Conservation (phyloP, 345 rosid species). For the Cardamine occulta region DNA sequence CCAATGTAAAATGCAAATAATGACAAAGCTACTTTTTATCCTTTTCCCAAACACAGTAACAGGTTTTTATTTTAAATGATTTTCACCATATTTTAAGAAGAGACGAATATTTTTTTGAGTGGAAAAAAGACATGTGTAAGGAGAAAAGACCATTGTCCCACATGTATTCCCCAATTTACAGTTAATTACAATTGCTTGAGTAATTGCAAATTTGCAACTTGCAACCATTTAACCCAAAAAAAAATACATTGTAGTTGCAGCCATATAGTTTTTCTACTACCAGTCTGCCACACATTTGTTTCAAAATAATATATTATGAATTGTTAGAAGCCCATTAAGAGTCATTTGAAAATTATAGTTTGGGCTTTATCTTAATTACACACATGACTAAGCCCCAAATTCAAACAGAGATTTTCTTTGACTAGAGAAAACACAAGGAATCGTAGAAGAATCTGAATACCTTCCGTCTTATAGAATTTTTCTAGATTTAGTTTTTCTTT, state of each 20-base stretch:
- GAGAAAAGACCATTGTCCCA: background rate
- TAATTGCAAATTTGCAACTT: background rate
- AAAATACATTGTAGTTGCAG: background rate
- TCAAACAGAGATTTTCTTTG: background rate
- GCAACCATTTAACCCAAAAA: background rate
- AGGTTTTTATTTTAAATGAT: background rate
- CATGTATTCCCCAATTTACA: constrained; percentile 7
- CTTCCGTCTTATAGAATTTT: too few relatives aligned
- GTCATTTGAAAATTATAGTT: background rate
- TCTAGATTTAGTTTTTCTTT: too few relatives aligned
- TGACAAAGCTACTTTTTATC: background rate
- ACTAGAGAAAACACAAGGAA: too few relatives aligned
- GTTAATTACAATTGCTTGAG: background rate
- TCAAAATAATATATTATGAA: background rate
- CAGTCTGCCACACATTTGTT: background rate
- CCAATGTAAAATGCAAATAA: background rate
- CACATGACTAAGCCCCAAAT: background rate
- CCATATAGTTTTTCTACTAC: background rate
- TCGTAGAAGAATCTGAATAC: too few relatives aligned
- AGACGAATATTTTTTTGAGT: background rate
- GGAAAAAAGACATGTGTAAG: background rate
- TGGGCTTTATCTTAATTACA: background rate
- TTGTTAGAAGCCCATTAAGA: background rate
- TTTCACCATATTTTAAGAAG: background rate
- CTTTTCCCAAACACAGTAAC: background rate